Conservation (phyloP, 495 filamentous ascomycete species). For the Aspergillus nanangensis region DNA sequence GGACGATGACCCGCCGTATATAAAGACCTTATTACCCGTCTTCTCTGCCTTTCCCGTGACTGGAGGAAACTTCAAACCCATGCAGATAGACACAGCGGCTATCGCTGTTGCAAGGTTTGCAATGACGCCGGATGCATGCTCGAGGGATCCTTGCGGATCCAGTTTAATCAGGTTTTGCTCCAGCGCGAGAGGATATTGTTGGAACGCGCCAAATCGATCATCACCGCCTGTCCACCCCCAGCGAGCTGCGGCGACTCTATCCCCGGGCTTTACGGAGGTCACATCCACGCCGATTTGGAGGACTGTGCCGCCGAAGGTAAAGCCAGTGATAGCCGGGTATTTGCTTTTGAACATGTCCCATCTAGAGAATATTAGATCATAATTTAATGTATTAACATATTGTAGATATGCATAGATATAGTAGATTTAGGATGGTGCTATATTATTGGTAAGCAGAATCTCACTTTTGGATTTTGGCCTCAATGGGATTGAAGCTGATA, state of each 20-base stretch:
- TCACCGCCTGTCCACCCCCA: constrained; percentile 7
- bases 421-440: background rate
- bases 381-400: no score
- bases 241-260: constrained; percentile 13
- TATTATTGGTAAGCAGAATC: no score
- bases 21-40: constrained; percentile 20
- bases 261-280: constrained; percentile 15
- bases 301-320: constrained; percentile 19
- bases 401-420: background rate
- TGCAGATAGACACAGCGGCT: constrained; percentile 12
- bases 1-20: constrained; percentile 27
- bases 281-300: constrained; percentile 16
- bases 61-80: constrained; percentile 12
- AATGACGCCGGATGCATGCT: background rate
- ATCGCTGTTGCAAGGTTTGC: constrained; percentile 11
- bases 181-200: constrained; percentile 22
- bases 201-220: constrained; percentile 20
- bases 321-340: constrained; percentile 21
- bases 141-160: background rate
- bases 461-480: constrained; percentile 8
- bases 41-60: background rate
- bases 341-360: background rate
- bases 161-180: constrained; percentile 10
- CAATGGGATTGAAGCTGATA: constrained; percentile 14
- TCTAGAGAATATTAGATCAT: no score